A percentile compares a stretch with the other conserved stretches of the same genome.
These are phyloP conservation scores for Urochloa ruziziensis DNA, from an alignment of 176 grass and related monocot genomes.

Conservation along the genomic window DNA sequence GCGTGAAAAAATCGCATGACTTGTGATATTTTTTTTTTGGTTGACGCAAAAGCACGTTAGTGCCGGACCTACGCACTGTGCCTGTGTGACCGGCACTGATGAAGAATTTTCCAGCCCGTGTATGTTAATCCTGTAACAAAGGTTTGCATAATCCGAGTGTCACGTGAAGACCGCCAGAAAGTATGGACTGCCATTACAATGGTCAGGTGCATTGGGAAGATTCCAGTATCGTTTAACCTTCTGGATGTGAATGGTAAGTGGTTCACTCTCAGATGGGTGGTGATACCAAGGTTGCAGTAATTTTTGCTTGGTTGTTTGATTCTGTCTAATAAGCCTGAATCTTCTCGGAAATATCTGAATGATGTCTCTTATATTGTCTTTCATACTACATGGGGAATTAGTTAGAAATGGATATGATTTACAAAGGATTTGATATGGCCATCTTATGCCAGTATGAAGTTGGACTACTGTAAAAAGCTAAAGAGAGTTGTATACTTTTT, in stretches of 20 bases:
- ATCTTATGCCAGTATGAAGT: neutral
- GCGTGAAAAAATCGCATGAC: too few species aligned
- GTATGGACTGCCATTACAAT: constrained; percentile 69
- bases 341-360: neutral
- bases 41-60: too few species aligned
- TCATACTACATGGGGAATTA: neutral
- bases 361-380: neutral
- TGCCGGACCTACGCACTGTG: too few species aligned
- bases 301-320: too few species aligned
- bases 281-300: neutral
- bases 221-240: constrained; percentile 61
- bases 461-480: neutral
- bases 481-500: too few species aligned
- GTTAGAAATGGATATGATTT: too few species aligned
- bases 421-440: neutral
- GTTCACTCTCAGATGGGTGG: neutral
- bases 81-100: too few species aligned
- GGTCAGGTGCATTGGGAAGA: constrained; percentile 62
- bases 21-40: too few species aligned
- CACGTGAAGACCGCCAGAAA: constrained; percentile 71
- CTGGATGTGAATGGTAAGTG: constrained; percentile 70
- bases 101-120: too few species aligned
- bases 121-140: constrained; percentile 73
- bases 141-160: constrained; percentile 62
- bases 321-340: neutral